phyloP scores from a whole-genome alignment of 176 grass and related monocot genomes.

The Elaeis guineensis region DNA sequence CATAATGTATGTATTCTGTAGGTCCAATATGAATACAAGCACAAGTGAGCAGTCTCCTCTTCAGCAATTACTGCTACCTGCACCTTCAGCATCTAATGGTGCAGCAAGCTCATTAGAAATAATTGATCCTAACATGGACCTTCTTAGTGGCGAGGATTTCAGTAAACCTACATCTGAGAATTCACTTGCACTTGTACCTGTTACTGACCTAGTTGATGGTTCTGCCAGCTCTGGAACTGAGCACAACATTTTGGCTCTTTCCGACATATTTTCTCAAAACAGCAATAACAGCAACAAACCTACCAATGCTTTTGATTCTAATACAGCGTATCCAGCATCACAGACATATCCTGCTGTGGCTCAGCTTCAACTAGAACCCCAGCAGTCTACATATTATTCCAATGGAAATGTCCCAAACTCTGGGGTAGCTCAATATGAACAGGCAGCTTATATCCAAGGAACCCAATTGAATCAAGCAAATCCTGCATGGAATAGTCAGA shows the following conservation, averaged over 20 bases:
- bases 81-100: constrained; percentile 36
- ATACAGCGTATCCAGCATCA: constrained; percentile 37
- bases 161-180: constrained; percentile 63
- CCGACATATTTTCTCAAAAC: constrained; percentile 79
- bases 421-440: constrained; percentile 16
- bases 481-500: constrained; percentile 42
- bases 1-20: constrained; percentile 9
- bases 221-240: constrained; percentile 35
- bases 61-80: constrained; percentile 56
- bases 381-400: constrained; percentile 37
- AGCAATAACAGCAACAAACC: constrained; percentile 28
- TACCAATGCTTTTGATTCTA: constrained; percentile 30
- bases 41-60: constrained; percentile 30
- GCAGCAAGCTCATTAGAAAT: constrained; percentile 25
- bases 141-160: constrained; percentile 78
- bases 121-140: constrained; percentile 50
- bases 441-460: constrained; percentile 34
- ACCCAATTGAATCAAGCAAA: constrained; percentile 26
- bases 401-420: constrained; percentile 26
- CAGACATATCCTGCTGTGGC: constrained; percentile 27
- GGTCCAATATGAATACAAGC: constrained; percentile 44
- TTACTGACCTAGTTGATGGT: constrained; percentile 31
- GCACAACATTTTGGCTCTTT: constrained; percentile 64
- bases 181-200: constrained; percentile 56
- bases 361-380: constrained; percentile 10